Base-by-base conservation (phyloP, 202 grass and related monocot species). In the Eragrostis tef region DNA sequence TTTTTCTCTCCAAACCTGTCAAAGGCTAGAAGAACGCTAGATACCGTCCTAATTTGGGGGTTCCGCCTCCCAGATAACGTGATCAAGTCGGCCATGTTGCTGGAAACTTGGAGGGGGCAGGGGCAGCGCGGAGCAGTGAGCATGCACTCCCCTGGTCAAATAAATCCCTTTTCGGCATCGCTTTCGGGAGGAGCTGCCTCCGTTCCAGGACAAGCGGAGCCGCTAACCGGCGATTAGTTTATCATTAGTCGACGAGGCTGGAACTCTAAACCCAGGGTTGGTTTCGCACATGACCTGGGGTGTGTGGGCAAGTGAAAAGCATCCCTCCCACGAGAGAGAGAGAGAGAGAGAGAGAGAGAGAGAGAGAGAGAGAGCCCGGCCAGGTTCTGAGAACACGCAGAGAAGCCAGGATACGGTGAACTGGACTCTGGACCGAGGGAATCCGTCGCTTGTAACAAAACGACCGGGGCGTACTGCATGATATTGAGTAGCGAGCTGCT, bases 101-200 rank as follows among this genome's bases (percentile, higher is more conserved):
- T n/a, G 39, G 60, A 79, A 82, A 47, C 51, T 73, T 42, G 72
- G 83, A 73, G 17, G 4, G 22, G 64, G 6, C 8, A 49, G 2
- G 34, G 34, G 4, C 34, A 6, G 5, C 34, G 34, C 34, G 4
- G 34, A 39, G 34, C 34, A 39, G 34, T 6, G 34, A 39, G 34
- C 34, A 4, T 2, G 1, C 1, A 6, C 31, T 73, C 66, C 71
- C 22, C 67, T 13, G 87, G 79, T 89, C 73, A 86, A 89, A 34
- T 34, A 34, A 34, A 45, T 39, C 16, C 62, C 67, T 47, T 89
- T 78, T 36, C 0, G 29, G 74, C 67, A 86, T 86, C 79, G 53
- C 79, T 86, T 83, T 86, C 45, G 1, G 51, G 79, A 46, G 67
- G 68, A 79, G 87, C 34, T 39, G 83, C 83, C 87, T 88, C 36